Evolutionary conservation across 208 protist species (phyloP).

Genomic region (Acanthamoeba culbertsoni): DNA sequence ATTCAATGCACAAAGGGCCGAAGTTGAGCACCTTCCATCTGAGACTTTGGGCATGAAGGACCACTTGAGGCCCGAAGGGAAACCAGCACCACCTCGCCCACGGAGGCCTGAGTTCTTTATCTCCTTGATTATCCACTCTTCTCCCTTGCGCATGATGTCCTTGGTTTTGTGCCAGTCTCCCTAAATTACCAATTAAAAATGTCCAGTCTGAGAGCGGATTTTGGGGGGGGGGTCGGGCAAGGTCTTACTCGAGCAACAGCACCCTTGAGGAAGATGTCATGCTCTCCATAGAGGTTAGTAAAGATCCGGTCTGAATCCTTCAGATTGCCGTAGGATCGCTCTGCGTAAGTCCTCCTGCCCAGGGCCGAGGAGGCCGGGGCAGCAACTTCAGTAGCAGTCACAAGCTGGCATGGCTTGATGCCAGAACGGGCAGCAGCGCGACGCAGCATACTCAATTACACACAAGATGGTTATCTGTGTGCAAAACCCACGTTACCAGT

Average conservation of each 20-base stretch:
- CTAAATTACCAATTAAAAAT: conserved; percentile 37
- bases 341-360: background rate
- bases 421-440: background rate
- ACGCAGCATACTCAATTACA: background rate
- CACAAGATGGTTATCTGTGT: background rate
- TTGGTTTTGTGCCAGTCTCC: conserved; percentile 99
- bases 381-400: background rate
- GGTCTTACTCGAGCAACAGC: conserved; percentile 79
- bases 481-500: too few species aligned
- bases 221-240: background rate
- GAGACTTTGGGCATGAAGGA: conserved; percentile 90
- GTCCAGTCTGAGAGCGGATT: background rate
- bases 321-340: conserved; percentile 85
- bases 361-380: background rate
- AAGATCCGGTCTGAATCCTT: conserved; percentile 98
- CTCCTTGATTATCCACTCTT: conserved; percentile 97
- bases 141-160: conserved; percentile 94
- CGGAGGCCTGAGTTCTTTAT: conserved; percentile 94
- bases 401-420: background rate
- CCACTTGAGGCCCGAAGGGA: conserved; percentile 98
- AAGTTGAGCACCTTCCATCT: conserved; percentile 76
- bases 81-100: conserved; percentile 97
- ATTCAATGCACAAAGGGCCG: too few species aligned
- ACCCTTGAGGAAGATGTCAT: conserved; percentile 90
- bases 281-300: conserved; percentile 97